Base-by-base conservation (phyloP, 345 rosid species). In the Lepidium didymum region DNA sequence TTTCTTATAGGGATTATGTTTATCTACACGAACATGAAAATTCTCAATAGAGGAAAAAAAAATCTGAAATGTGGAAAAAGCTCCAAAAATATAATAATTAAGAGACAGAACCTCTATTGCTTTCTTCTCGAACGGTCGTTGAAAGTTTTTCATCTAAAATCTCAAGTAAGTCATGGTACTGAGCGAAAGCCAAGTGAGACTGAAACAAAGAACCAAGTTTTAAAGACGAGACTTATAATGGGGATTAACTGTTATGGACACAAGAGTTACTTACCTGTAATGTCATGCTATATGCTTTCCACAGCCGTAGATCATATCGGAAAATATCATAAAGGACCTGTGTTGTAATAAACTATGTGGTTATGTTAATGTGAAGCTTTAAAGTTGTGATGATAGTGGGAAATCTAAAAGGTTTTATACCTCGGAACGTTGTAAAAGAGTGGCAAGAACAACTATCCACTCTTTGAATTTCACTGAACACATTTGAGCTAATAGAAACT, bases 381-480 rank as follows among this genome's bases (percentile, higher is more conserved):
- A 0, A n/a, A 29, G 60, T n/a, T 12, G 15, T 49, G 36, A 38
- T 44, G 8, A 54, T 15, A 38, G 58, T 45, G n/a, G 59, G 60
- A 34, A 10, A 8, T 2, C 19, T 3, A 9, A 62, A 34, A 31
- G 50, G 60, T 35, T 1, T 40, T 23, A 35, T 82, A 93, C 99
- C 96, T 94, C 97, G 1, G 93, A 78, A 15, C 96, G 82, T 81
- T 93, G 84, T 71, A 91, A 79, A 13, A 91, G 96, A 15, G 99
- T 94, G 47, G 99, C 97, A 31, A 94, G 86, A 68, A 91, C 96
- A 77, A 94, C 96, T 66, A 94, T 91, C 99, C 99, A 94, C 73
- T 94, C 97, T 79, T 91, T 94, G 80, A 91, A 94, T 83, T 94
- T 94, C 43, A 91, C 96, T 5, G 97, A 94, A 73, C 99, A 94